A percentile compares a stretch with the other conserved stretches of the same genome.
These are phyloP conservation scores for Panellus pusillus DNA, from an alignment of 768 basidiomycete genomes.

Conservation along the genomic window DNA sequence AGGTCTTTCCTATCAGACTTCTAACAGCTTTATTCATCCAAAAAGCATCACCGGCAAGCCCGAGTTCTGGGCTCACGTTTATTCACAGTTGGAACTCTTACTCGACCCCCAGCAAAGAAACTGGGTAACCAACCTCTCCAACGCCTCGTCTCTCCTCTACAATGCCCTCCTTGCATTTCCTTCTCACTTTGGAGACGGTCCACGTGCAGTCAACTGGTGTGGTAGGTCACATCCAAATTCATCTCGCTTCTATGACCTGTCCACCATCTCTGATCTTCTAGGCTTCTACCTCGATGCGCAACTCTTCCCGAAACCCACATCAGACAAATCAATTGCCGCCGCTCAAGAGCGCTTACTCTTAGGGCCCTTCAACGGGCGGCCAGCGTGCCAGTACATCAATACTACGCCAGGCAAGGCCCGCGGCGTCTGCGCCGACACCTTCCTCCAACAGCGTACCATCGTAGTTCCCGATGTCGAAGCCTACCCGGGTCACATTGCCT, in stretches of 20 bases:
- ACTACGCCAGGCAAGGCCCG: constrained; percentile 36
- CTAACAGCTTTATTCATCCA: not conserved
- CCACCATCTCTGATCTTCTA: constrained; percentile 28
- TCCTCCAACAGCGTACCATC: constrained; percentile 51
- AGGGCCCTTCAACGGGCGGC: constrained; percentile 88
- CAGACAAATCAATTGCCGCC: constrained; percentile 14
- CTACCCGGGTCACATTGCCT: constrained; percentile 93
- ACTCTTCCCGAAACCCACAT: constrained; percentile 54
- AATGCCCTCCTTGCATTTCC: constrained; percentile 71
- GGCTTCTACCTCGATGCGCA: constrained; percentile 82
- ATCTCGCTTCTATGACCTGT: not conserved
- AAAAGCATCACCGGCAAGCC: constrained; percentile 64
- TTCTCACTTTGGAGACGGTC: constrained; percentile 58
- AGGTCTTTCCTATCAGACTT: constrained; percentile 8
- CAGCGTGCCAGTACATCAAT: constrained; percentile 43
- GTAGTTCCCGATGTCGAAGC: constrained; percentile 76
- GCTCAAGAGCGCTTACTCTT: constrained; percentile 49
- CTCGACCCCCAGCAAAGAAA: constrained; percentile 62
- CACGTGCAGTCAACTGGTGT: constrained; percentile 87
- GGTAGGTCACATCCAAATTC: constrained; percentile 54
- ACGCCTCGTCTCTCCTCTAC: constrained; percentile 80
- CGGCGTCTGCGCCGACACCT: constrained; percentile 90
- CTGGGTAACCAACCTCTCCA: constrained; percentile 92
- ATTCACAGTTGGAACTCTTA: constrained; percentile 58
- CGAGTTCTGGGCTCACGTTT: constrained; percentile 81